Evolutionary conservation across 129 eudicot species (phyloP), one percentile per base, ranked within the genome.

Genomic region (Artemisia annua): DNA sequence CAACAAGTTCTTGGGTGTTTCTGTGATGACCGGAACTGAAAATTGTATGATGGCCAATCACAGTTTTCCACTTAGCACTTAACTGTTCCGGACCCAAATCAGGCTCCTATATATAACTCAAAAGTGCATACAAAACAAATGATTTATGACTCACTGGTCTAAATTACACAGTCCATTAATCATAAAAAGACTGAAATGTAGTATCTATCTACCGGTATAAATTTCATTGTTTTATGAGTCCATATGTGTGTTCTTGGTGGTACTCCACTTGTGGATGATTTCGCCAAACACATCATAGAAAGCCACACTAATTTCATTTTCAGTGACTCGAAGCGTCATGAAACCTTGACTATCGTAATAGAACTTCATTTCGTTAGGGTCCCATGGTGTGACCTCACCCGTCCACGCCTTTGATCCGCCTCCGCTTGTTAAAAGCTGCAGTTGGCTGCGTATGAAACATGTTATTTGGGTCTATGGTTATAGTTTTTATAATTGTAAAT

Each of bases 361-460:
- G 48, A 92, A 75, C 78, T 87, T 89, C 88, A 86, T 66, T 17
- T 83, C 83, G 4, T 77, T 59, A 1, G 82, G 79, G 32, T 79
- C 50, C 91, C 61, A 75, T 71, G 63, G 48, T 28, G 54, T 74
- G 24, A 87, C 51, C 24, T 77, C 85, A 30, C 89, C 64, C 43
- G 73, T 80, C 98, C 98, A 89, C 20, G 98, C 96, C 84, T 89
- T 92, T 73, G 98, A 91, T 16, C 97, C 97, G 6, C 91, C 97
- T 26, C 44, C 44, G 7, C 44, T 35, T 35, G 44, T 35, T 35
- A 35, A 35, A 35, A 35, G 6, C 1, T 35, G 44, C 44, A 35
- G 44, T 35, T 7, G 44, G 3, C 44, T 35, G 8, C 44, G 6
- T 35, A 35, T 35, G 44, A 35, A 35, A 35, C 44, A 35, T 35